Conservation (phyloP, 768 basidiomycete genomes). For the Hirschioporus abietinus region DNA sequence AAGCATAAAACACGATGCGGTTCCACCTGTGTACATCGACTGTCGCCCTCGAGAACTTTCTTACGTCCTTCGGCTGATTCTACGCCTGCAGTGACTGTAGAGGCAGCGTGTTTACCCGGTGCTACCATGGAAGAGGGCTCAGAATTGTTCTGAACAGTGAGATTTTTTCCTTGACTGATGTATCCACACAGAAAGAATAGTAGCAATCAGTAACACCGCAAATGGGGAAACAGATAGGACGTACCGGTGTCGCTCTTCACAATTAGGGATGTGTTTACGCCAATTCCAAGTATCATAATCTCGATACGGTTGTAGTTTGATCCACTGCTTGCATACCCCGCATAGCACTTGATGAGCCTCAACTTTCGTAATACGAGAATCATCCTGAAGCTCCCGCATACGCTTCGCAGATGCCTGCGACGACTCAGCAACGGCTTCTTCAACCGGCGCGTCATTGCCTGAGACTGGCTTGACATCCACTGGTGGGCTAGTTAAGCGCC, state of each 20-base stretch:
- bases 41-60: not conserved
- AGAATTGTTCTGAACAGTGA: not conserved
- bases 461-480: not conserved
- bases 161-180: not conserved
- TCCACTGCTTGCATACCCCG: constrained; percentile 58
- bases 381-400: constrained; percentile 40
- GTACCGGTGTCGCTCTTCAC: not conserved
- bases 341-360: constrained; percentile 52
- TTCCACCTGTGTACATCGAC: constrained; percentile 30
- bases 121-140: not conserved
- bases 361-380: constrained; percentile 24
- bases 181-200: not conserved
- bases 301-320: constrained; percentile 26
- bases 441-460: not conserved
- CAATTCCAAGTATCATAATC: not conserved
- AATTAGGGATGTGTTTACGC: not conserved
- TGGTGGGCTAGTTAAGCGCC: not conserved
- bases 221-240: not conserved
- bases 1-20: constrained; percentile 51
- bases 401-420: constrained; percentile 51
- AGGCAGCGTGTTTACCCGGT: not conserved
- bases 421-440: not conserved
- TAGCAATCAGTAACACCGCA: not conserved
- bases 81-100: not conserved
- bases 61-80: not conserved